Conservation (phyloP, 2,329 filamentous ascomycete genomes). For the Tolypocladium capitatum region DNA sequence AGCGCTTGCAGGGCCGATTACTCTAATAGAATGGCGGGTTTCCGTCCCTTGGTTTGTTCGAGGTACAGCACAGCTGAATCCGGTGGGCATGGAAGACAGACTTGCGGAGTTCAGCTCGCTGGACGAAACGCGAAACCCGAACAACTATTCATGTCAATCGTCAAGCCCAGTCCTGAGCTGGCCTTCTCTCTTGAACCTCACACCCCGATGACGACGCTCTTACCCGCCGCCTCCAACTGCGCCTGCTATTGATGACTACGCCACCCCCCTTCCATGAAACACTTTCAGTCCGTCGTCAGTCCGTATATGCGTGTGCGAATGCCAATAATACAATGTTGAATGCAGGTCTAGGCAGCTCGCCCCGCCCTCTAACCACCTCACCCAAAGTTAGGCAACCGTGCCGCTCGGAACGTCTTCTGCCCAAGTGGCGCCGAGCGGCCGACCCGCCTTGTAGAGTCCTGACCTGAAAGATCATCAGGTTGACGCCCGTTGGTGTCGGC, state of each 20-base stretch:
- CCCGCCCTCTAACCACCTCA: slow-evolving; percentile 12
- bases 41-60: no score
- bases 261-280: neutral
- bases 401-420: slow-evolving; percentile 37
- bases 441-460: neutral
- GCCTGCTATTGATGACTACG: neutral
- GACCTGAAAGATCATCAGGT: neutral
- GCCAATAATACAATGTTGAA: slow-evolving; percentile 1
- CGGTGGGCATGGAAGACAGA: neutral
- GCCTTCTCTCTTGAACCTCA: neutral
- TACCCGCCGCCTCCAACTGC: neutral
- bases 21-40: no score
- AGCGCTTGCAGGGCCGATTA: no score
- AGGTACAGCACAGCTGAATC: no score
- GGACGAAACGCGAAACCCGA: neutral
- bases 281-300: neutral
- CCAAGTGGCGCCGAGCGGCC: neutral
- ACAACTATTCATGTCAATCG: neutral
- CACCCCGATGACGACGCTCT: neutral
- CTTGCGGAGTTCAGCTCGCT: neutral
- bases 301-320: neutral
- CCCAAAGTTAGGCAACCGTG: slow-evolving; percentile 42
- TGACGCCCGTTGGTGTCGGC: neutral
- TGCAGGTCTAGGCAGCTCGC: neutral
- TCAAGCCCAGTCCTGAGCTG: neutral